phyloP scores from a whole-genome alignment of 2,329 filamentous ascomycete genomes.

The Drechslerella dactyloides region DNA sequence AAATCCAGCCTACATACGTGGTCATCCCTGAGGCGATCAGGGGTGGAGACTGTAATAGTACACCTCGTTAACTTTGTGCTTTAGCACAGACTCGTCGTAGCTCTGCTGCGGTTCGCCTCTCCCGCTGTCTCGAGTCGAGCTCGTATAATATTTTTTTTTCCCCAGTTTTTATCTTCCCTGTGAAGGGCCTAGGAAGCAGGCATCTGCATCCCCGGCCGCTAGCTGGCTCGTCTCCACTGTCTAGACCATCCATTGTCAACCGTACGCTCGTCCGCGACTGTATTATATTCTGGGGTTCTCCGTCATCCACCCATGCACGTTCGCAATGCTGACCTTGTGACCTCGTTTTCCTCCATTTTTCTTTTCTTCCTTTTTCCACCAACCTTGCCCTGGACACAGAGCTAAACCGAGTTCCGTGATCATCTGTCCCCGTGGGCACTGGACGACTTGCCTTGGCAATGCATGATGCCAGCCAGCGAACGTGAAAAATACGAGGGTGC shows the following conservation, averaged over 20 bases:
- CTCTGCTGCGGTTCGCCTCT: slow-evolving; percentile 32
- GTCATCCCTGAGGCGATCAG: slow-evolving; percentile 51
- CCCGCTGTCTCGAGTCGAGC: slow-evolving; percentile 24
- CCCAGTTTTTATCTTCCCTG: neutral
- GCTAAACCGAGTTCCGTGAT: slow-evolving; percentile 12
- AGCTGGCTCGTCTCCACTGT: slow-evolving; percentile 27
- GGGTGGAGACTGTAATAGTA: slow-evolving; percentile 37
- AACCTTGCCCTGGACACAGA: slow-evolving; percentile 4
- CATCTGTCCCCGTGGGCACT: neutral
- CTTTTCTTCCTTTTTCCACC: slow-evolving; percentile 1
- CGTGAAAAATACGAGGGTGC: too few relatives aligned
- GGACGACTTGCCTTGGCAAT: neutral
- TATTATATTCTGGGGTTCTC: neutral
- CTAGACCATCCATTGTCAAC: slow-evolving; percentile 38
- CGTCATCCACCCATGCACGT: slow-evolving; percentile 8
- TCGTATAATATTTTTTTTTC: slow-evolving; percentile 31
- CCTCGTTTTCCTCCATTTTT: slow-evolving; percentile 17
- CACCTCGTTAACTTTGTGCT: slow-evolving; percentile 5
- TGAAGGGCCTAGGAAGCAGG: slow-evolving; percentile 26
- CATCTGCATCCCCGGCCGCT: slow-evolving; percentile 34
- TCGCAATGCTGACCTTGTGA: slow-evolving; percentile 45
- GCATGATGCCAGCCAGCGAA: neutral
- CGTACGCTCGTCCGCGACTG: slow-evolving; percentile 9
- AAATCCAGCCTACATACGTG: slow-evolving; percentile 44
- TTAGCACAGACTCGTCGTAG: neutral